These are phyloP conservation scores for Pezicula rhizophila DNA, from an alignment of 2,329 filamentous ascomycete species.

Conservation along the genomic window DNA sequence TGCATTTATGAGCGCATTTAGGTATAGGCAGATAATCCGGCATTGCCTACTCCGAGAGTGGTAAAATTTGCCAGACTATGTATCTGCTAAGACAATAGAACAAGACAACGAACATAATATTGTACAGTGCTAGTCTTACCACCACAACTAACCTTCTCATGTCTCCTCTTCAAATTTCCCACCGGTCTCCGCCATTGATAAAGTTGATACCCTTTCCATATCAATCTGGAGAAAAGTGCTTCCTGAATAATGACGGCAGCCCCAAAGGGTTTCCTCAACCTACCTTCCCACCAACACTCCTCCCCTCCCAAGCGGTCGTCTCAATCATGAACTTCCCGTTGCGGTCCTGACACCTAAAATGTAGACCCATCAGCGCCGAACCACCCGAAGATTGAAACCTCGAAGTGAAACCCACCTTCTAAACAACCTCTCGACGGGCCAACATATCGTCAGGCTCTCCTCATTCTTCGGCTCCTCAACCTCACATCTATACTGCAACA, in stretches of 20 bases:
- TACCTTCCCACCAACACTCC: neutral
- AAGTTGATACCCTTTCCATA: no score
- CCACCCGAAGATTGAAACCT: neutral
- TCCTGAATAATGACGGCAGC: neutral
- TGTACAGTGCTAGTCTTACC: no score
- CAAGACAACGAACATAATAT: no score
- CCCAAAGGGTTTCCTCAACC: neutral
- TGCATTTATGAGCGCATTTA: no score
- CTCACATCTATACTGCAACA: slow-evolving; percentile 56
- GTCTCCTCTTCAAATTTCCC: no score
- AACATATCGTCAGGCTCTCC: slow-evolving; percentile 47
- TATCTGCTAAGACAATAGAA: no score
- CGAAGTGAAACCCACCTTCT: slow-evolving; percentile 41
- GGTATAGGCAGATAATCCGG: no score
- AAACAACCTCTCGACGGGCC: slow-evolving; percentile 53
- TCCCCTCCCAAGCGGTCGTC: slow-evolving; percentile 55
- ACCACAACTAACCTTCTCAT: no score
- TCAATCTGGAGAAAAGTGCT: no score
- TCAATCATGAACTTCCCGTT: slow-evolving; percentile 54
- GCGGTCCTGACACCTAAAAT: slow-evolving; percentile 50
- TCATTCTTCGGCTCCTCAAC: slow-evolving; percentile 41
- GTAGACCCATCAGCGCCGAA: slow-evolving; percentile 4
- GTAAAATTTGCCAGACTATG: no score
- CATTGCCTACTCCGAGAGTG: no score
- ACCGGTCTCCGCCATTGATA: no score